Evolutionary conservation across 345 rosid genomes (phyloP), one percentile per base, ranked within the genome.

Genomic region (Heritiera littoralis): DNA sequence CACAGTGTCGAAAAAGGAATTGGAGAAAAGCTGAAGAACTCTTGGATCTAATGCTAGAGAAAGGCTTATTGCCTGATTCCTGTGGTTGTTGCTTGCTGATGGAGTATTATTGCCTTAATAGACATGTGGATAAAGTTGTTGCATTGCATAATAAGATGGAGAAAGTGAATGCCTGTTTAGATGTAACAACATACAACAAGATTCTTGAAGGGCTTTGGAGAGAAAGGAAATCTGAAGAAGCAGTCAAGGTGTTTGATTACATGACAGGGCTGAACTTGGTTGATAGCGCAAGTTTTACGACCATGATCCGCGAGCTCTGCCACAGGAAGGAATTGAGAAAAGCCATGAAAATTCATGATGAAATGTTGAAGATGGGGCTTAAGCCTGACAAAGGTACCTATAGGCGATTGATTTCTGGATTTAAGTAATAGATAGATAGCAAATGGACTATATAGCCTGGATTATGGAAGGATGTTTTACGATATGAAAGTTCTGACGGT

Each of bases 341-440:
- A 74, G 98, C 94, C 40, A 93, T 93, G 94, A 88, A 71, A 83
- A 66, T 70, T 78, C 97, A 92, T 59, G 98, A 93, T 71, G 88
- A 90, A 65, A 92, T 93, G 94, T 77, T 93, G 88, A 82, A 80
- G 73, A 78, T 86, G 88, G 91, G 89, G 9, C 79, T 86, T 69
- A 93, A 92, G 80, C 97, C 97, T 15, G 89, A 87, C 80, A 81
- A 84, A 66, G 82, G 58, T 17, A 73, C 90, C 6, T 93, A 93
- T 69, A 93, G 83, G 78, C 88, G 86, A 54, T 72, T 93, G 78
- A 88, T 93, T 66, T 80, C 84, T 1, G 82, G 88, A 75, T 93
- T 93, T 66, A 86, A 75, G 81, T 80, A 51, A 71, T 67, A 66
- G 61, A 56, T 45, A 10, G 61, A 5, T 30, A 30, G 40, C 14